Evolutionary conservation across 2,329 filamentous ascomycete species (phyloP).

Genomic region (Madurella mycetomatis): DNA sequence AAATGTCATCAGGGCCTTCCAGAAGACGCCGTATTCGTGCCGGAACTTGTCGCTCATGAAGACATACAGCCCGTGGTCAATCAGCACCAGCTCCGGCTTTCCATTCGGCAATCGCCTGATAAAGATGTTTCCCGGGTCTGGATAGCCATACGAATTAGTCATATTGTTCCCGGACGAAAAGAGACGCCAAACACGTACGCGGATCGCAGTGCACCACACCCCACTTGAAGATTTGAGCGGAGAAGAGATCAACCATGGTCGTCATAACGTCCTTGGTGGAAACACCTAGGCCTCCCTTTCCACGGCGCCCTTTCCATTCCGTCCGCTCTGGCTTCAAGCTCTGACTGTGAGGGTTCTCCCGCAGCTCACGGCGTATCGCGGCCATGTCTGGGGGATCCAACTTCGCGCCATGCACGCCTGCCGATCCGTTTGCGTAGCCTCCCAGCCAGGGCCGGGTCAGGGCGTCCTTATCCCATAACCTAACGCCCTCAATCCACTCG

Average conservation of each 20-base stretch:
- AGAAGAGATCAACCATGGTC: conserved; percentile 93
- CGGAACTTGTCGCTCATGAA: conserved; percentile 81
- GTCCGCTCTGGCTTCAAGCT: conserved; percentile 75
- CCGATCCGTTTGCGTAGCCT: conserved; percentile 69
- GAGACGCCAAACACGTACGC: conserved; percentile 32
- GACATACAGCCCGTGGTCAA: conserved; percentile 96
- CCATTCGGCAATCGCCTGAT: conserved; percentile 79
- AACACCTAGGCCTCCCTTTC: conserved; percentile 77
- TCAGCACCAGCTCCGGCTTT: conserved; percentile 84
- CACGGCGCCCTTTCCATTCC: conserved; percentile 68
- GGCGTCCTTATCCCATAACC: conserved; percentile 85
- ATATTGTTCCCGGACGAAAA: background rate
- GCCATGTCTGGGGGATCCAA: conserved; percentile 51
- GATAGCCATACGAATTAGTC: background rate
- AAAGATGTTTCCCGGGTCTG: conserved; percentile 89
- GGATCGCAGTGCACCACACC: conserved; percentile 94
- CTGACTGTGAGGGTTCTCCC: conserved; percentile 50
- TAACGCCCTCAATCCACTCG: conserved; percentile 95
- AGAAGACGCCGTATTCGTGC: conserved; percentile 82
- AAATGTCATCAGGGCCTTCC: conserved; percentile 90
- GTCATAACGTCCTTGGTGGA: conserved; percentile 85
- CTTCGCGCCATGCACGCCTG: conserved; percentile 66
- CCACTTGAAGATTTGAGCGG: conserved; percentile 98
- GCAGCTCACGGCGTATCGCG: conserved; percentile 41
- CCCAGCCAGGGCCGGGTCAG: conserved; percentile 76